These are phyloP conservation scores for Ceratocystis cacaofunesta DNA, from an alignment of 2,329 filamentous ascomycete genomes.

Conservation along the genomic window DNA sequence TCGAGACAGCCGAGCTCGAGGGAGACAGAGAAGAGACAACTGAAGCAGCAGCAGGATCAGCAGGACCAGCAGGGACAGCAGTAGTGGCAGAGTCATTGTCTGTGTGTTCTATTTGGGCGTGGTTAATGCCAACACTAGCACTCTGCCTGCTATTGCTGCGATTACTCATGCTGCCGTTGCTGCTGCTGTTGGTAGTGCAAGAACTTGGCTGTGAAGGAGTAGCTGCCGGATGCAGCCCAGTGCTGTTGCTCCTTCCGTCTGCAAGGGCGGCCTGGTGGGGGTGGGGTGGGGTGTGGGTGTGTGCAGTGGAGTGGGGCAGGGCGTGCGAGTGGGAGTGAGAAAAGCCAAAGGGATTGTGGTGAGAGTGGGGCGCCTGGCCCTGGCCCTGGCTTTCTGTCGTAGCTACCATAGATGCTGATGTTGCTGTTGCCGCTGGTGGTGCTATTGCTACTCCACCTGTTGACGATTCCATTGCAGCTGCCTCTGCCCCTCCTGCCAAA, in stretches of 20 bases:
- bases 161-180: background rate
- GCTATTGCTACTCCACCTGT: background rate
- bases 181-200: background rate
- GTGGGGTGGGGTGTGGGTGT: background rate
- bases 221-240: slow-evolving; percentile 4
- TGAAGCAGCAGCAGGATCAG: background rate
- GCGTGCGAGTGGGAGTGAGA: background rate
- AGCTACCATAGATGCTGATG: too few species aligned
- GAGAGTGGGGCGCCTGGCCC: background rate
- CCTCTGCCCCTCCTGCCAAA: background rate
- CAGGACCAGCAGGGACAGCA: background rate
- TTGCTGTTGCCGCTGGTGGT: background rate
- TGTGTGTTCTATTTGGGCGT: background rate
- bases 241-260: background rate
- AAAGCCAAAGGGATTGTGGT: background rate
- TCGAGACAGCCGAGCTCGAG: background rate
- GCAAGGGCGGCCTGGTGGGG: background rate
- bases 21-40: background rate
- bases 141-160: background rate
- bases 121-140: background rate
- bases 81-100: background rate
- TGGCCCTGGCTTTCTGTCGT: background rate
- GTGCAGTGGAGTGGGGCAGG: background rate
- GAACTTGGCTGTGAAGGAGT: background rate
- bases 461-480: background rate